Percentiles rank a stretch among this genome's conserved stretches.
phyloP scores from a whole-genome alignment of 2,329 filamentous ascomycete species.

The Anisogramma anomala region DNA sequence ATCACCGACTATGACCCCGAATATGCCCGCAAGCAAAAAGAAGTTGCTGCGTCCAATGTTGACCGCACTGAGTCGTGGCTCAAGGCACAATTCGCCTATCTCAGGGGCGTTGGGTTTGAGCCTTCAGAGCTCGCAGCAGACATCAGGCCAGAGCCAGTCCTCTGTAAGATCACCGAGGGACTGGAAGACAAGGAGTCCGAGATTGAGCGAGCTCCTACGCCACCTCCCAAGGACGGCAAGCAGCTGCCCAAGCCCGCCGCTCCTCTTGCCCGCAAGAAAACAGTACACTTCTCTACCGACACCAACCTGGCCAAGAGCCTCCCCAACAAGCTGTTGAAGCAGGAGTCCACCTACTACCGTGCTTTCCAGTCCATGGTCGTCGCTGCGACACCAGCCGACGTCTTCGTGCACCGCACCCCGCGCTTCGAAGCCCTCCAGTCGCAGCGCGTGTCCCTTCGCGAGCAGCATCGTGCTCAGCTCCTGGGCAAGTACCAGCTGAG shows the following conservation, averaged over 20 bases:
- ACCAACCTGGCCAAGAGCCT: slow-evolving; percentile 33
- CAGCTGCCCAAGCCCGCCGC: slow-evolving; percentile 13
- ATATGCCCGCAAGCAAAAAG: slow-evolving; percentile 63
- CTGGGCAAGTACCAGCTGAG: slow-evolving; percentile 75
- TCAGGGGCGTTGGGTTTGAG: slow-evolving; percentile 50
- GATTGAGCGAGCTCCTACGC: slow-evolving; percentile 19
- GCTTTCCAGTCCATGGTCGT: slow-evolving; percentile 69
- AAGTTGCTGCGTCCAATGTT: slow-evolving; percentile 59
- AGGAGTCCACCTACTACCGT: slow-evolving; percentile 75
- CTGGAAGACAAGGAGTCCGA: slow-evolving; percentile 18
- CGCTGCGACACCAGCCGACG: slow-evolving; percentile 55
- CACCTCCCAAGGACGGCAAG: slow-evolving; percentile 15
- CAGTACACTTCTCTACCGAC: slow-evolving; percentile 55
- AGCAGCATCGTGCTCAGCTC: slow-evolving; percentile 67
- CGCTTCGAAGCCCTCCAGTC: slow-evolving; percentile 85
- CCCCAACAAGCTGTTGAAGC: slow-evolving; percentile 39
- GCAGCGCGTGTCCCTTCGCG: slow-evolving; percentile 60
- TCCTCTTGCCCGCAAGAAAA: slow-evolving; percentile 46
- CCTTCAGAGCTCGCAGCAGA: slow-evolving; percentile 23
- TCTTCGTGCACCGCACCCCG: slow-evolving; percentile 72
- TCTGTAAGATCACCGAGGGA: slow-evolving; percentile 3
- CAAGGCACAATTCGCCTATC: slow-evolving; percentile 65
- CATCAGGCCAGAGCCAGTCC: slow-evolving; percentile 24
- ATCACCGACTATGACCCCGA: slow-evolving; percentile 61
- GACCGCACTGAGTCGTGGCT: slow-evolving; percentile 84